Conservation (phyloP, 768 basidiomycete genomes). For the Daedaleopsis nitida region DNA sequence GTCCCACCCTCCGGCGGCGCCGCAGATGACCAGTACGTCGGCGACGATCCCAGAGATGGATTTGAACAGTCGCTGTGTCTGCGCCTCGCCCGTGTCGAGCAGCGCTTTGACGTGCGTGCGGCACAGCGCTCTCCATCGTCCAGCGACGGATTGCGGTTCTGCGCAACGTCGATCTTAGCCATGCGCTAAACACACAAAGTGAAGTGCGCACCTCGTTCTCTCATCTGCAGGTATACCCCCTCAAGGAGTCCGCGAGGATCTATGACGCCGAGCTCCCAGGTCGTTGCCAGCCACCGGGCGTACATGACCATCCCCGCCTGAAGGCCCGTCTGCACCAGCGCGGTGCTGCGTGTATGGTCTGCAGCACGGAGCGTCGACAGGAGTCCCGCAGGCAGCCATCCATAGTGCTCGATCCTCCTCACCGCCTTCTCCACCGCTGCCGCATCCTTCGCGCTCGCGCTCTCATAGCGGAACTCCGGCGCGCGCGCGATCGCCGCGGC, state of each 20-base stretch:
- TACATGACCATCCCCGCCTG: constrained; percentile 7
- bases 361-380: background rate
- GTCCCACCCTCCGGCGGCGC: background rate
- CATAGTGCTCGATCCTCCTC: background rate
- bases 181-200: background rate
- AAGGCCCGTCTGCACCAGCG: constrained; percentile 16
- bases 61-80: background rate
- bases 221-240: constrained; percentile 1
- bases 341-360: constrained; percentile 3
- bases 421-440: background rate
- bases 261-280: constrained; percentile 12
- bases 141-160: constrained; percentile 19
- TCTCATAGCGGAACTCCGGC: background rate
- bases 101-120: constrained; percentile 8
- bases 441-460: background rate
- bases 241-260: background rate
- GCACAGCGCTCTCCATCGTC: constrained; percentile 18
- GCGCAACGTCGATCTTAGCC: background rate
- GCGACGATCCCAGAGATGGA: background rate
- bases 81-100: background rate
- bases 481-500: constrained; percentile 44
- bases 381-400: background rate
- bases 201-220: background rate
- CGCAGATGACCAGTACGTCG: constrained; percentile 7
- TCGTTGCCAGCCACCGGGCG: constrained; percentile 7